Base-by-base conservation (phyloP, 1,284 basidiomycete genomes). In the Pascua guehoae region DNA sequence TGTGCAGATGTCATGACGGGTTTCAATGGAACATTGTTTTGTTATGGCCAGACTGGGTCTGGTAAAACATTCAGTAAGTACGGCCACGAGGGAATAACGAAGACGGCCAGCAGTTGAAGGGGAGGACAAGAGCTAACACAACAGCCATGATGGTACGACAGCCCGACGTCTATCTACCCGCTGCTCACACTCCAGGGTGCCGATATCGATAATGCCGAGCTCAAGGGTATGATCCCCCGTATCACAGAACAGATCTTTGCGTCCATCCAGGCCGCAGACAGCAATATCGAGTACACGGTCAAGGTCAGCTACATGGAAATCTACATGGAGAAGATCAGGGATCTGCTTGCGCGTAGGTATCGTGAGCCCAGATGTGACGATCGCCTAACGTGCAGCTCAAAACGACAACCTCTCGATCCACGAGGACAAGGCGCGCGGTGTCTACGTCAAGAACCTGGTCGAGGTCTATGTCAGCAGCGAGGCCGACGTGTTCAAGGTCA, bases 271-370 rank as follows among this genome's bases (percentile, higher is more conserved):
- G 86, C 91, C 67, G 96, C 94, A 55, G 95, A 98, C 67, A 85
- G 91, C 43, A 91, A 92, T 74, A 81, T 98, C 62, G 96, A 99
- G 77, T 99, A 98, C 76, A 86, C 98, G 57, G 96, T 99, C 76
- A 99, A 99, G 80, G 96, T 98, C 54, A 97, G 93, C 41, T 99
- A 98, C 78, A 97, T 99, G 93, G 96, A 99, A 78, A 98, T 99
- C 65, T 99, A 99, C 79, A 85, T 98, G 73, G 96, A 99, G 79
- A 86, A 88, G 65, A 94, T 99, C 68, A 85, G 95, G 57, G 96
- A 99, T 82, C 79, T 99, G 59, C 83, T 99, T 56, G 89, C 93
- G 57, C 96, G 94, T 97, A 77, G 75, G 92, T 84, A 5, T 38
- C 24, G 3, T n/a, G n/a, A n/a, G n/a, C n/a, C n/a, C n/a, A n/a